Conservation (phyloP, 2,329 filamentous ascomycete species). For the Metarhizium sp. region DNA sequence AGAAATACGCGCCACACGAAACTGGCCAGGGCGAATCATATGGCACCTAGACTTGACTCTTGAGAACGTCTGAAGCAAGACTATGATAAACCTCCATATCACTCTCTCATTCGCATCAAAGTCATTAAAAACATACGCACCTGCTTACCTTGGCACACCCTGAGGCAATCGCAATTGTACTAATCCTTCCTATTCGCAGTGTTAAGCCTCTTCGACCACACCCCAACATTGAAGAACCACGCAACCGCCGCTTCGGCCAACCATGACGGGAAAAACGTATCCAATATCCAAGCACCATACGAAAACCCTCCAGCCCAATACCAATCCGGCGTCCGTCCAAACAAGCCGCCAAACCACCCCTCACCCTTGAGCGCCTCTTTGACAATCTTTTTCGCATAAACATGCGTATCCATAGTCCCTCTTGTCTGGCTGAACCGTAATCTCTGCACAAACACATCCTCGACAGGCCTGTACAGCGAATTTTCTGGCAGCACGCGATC, state of each 20-base stretch:
- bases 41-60: too few species aligned
- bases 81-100: too few species aligned
- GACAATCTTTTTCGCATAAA: constrained; percentile 34
- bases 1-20: too few species aligned
- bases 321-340: constrained; percentile 25
- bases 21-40: too few species aligned
- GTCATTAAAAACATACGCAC: too few species aligned
- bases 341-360: constrained; percentile 21
- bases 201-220: constrained; percentile 14
- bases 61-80: too few species aligned
- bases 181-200: not conserved
- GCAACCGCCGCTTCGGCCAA: constrained; percentile 19
- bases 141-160: not conserved
- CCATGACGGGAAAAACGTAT: constrained; percentile 15
- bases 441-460: constrained; percentile 35
- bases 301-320: constrained; percentile 25
- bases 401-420: constrained; percentile 32
- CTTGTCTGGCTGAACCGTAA: constrained; percentile 40
- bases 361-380: constrained; percentile 29
- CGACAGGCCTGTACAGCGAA: constrained; percentile 38
- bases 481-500: constrained; percentile 31
- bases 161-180: not conserved
- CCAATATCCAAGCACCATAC: constrained; percentile 16
- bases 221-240: constrained; percentile 19
- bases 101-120: too few species aligned